phyloP scores from a whole-genome alignment of 352 stramenopile genomes.

The Phytophthora palmivora region DNA sequence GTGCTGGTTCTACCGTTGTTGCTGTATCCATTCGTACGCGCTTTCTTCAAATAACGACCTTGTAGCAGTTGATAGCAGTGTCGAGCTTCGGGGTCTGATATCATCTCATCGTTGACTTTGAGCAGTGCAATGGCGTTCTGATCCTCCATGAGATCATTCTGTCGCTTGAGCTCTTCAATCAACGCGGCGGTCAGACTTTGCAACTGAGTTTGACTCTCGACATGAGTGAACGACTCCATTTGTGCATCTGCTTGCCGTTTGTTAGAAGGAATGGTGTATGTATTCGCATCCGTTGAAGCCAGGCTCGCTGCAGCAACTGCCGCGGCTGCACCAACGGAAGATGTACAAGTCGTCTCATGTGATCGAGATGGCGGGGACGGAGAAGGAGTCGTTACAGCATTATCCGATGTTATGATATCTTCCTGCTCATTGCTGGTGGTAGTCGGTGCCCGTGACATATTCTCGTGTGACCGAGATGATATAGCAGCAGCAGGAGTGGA shows the following conservation, averaged over 20 bases:
- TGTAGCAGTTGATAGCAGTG: constrained; percentile 62
- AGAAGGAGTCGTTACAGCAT: neutral
- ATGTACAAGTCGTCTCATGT: neutral
- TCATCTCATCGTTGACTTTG: constrained; percentile 52
- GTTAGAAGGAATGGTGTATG: constrained; percentile 2
- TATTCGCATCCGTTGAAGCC: constrained; percentile 7
- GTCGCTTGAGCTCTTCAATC: constrained; percentile 59
- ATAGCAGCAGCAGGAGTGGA: neutral
- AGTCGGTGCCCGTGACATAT: constrained; percentile 4
- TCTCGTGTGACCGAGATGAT: constrained; percentile 1
- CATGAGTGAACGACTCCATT: constrained; percentile 23
- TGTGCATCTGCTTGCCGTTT: constrained; percentile 27
- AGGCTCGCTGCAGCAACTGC: constrained; percentile 17
- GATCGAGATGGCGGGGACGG: constrained; percentile 1
- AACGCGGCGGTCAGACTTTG: constrained; percentile 42
- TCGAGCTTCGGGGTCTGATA: constrained; percentile 56
- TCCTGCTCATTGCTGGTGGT: constrained; percentile 18
- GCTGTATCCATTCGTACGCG: constrained; percentile 35
- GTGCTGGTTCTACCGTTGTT: constrained; percentile 26
- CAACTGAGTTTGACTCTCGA: constrained; percentile 25
- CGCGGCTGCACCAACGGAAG: constrained; percentile 14
- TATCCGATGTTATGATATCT: constrained; percentile 7
- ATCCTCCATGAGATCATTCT: constrained; percentile 77
- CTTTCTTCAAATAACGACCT: constrained; percentile 61
- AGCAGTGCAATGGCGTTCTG: constrained; percentile 79